These are phyloP conservation scores for Ophiostoma montium DNA, from an alignment of 2,329 filamentous ascomycete genomes.

Conservation along the genomic window DNA sequence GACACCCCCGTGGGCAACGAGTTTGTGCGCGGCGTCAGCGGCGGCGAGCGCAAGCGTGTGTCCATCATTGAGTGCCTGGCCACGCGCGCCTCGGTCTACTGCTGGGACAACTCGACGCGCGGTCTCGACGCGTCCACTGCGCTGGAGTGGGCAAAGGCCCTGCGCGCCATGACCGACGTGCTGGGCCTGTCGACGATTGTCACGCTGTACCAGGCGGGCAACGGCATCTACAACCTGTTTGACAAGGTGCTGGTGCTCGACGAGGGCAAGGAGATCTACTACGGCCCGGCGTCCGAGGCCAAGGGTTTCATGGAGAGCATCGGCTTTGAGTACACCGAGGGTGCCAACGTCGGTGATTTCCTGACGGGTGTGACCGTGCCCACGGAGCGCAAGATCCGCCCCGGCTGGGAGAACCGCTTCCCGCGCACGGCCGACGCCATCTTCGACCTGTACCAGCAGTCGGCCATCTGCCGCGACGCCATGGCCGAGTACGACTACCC, in stretches of 20 bases:
- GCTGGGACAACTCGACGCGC: conserved; percentile 58
- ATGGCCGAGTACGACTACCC: conserved; percentile 45
- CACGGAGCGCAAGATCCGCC: conserved; percentile 54
- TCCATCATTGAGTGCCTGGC: conserved; percentile 58
- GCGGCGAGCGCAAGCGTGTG: conserved; percentile 50
- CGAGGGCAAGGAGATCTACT: conserved; percentile 37
- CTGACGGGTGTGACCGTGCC: conserved; percentile 65
- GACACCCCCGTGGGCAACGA: conserved; percentile 56
- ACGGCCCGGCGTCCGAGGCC: conserved; percentile 26
- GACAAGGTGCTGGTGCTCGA: conserved; percentile 66
- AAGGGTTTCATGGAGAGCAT: conserved; percentile 49
- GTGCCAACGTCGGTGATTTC: conserved; percentile 62
- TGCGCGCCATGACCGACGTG: conserved; percentile 54
- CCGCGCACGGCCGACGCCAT: conserved; percentile 51
- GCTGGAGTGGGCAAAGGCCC: conserved; percentile 48
- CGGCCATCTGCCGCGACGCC: conserved; percentile 35
- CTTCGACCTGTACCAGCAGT: conserved; percentile 41
- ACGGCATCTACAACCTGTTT: conserved; percentile 51
- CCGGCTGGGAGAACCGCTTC: conserved; percentile 47
- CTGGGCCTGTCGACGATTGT: conserved; percentile 44
- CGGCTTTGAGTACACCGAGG: conserved; percentile 45
- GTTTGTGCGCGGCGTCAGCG: conserved; percentile 38
- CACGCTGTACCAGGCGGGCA: conserved; percentile 53
- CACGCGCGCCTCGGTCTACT: conserved; percentile 43
- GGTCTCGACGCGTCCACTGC: conserved; percentile 52